Percentiles rank a stretch among this genome's conserved stretches.
phyloP scores from a whole-genome alignment of 805 yeast species.

The Candida broadrunensis region DNA sequence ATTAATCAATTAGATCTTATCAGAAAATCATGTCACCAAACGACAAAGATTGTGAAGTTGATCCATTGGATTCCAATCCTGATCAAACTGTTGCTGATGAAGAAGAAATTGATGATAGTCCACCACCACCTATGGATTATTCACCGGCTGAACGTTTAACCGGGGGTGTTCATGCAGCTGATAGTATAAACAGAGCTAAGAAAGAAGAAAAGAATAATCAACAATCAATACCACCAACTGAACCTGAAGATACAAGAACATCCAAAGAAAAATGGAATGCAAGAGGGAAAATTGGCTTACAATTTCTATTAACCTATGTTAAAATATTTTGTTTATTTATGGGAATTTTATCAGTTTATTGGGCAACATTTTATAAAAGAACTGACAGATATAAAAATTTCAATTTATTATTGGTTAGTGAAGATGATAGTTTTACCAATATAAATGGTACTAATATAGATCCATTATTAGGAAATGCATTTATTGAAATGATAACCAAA shows the following conservation, averaged over 20 bases:
- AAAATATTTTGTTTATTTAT: slow-evolving; percentile 18
- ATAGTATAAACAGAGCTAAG: slow-evolving; percentile 2
- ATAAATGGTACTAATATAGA: slow-evolving; percentile 15
- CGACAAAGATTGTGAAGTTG: background rate
- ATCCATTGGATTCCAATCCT: background rate
- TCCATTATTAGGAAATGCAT: slow-evolving; percentile 16
- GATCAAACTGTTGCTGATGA: background rate
- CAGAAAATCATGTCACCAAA: background rate
- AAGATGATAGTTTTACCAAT: slow-evolving; percentile 18
- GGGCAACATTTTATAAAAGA: slow-evolving; percentile 33
- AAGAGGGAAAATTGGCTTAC: background rate
- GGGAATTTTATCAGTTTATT: slow-evolving; percentile 32
- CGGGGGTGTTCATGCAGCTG: slow-evolving; percentile 5
- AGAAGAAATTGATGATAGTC: background rate
- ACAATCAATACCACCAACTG: background rate
- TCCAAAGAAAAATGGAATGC: background rate
- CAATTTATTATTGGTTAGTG: slow-evolving; percentile 28
- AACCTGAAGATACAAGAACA: background rate
- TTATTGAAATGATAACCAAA: slow-evolving; percentile 13
- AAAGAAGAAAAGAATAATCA: background rate
- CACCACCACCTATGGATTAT: background rate
- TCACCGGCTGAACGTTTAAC: slow-evolving; percentile 3
- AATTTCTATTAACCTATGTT: slow-evolving; percentile 8
- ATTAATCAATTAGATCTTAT: no score
- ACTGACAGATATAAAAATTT: slow-evolving; percentile 22